Base-by-base conservation (phyloP, 2,329 filamentous ascomycete species). In the Scytalidium sp. region DNA sequence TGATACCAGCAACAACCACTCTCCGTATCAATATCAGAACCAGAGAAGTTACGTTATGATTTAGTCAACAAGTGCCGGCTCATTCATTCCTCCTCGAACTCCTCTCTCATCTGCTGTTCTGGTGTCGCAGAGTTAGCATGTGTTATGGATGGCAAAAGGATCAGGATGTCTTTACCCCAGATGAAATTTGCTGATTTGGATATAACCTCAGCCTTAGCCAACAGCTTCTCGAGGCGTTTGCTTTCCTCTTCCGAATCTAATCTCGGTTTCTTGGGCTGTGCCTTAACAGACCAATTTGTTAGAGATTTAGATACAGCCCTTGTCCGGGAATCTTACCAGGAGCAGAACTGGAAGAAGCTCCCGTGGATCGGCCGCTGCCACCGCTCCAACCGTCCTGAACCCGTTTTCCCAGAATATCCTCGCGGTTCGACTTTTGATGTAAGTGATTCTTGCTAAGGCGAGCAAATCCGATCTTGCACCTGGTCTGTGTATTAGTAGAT, bases 371-470 rank as follows among this genome's bases (percentile, higher is more conserved):
- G 87, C 85, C 56, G 87, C 87, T 3, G 87, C 85, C 43, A 92
- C 72, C 3, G 80, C 75, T 29, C 83, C 81, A 22, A 90, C 71
- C 20, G 79, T 85, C 59, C 81, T 84, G 60, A 87, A 87, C 1
- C 88, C 88, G 63, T 87, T 90, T 50, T 91, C 88, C 75, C 87
- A 88, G 53, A 92, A 86, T 5, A 90, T 74, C 13, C 75, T 78
- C 62, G 88, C 88, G 13, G 87, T 91, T 48, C 85, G 81, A 60
- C 86, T 89, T 66, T 92, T 91, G 58, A 92, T 79, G 60, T 85
- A 90, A 0, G 85, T 83, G 39, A 91, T 82, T 64, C 85, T 82
- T 2, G 87, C 80, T 61, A 91, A 74, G 3, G 84, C 84, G 9
- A 92, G 69, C 15, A 91, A 72, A 60, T 91, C 88, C 0, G 84